These are phyloP conservation scores for Parsonsia alboflavescens DNA, from an alignment of 257 asterid species.

Conservation along the genomic window DNA sequence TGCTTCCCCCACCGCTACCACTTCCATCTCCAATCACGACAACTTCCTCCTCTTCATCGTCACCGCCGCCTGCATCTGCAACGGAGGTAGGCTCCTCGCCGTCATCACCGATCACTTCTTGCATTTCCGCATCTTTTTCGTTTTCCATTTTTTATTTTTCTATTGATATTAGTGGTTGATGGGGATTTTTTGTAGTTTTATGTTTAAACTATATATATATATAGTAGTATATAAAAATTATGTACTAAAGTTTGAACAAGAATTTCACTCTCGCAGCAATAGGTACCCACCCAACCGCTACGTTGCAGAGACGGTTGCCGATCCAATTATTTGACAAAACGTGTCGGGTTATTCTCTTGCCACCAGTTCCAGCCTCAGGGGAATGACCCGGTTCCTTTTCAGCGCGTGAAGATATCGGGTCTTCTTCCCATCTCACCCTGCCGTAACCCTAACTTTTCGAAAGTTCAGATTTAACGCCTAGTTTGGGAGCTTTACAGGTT, in stretches of 20 bases:
- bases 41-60: slow-evolving; percentile 24
- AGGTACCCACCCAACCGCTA: slow-evolving; percentile 16
- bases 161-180: too few relatives aligned
- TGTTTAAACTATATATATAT: background rate
- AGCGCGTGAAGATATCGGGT: too few relatives aligned
- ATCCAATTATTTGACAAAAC: background rate
- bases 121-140: slow-evolving; percentile 8
- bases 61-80: background rate
- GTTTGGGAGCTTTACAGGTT: too few relatives aligned
- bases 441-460: too few relatives aligned
- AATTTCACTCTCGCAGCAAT: background rate
- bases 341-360: background rate
- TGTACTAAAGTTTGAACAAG: too few relatives aligned
- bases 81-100: background rate
- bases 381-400: too few relatives aligned
- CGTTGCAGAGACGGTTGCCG: background rate
- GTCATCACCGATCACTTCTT: background rate
- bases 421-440: too few relatives aligned
- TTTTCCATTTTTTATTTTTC: background rate
- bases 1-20: slow-evolving; percentile 30
- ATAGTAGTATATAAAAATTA: too few relatives aligned
- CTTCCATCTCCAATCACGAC: slow-evolving; percentile 30
- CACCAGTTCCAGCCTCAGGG: background rate
- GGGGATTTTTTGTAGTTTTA: background rate
- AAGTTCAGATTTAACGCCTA: too few relatives aligned